These are phyloP conservation scores for Trifolium dubium DNA, from an alignment of 306 rosid genomes.

Conservation along the genomic window DNA sequence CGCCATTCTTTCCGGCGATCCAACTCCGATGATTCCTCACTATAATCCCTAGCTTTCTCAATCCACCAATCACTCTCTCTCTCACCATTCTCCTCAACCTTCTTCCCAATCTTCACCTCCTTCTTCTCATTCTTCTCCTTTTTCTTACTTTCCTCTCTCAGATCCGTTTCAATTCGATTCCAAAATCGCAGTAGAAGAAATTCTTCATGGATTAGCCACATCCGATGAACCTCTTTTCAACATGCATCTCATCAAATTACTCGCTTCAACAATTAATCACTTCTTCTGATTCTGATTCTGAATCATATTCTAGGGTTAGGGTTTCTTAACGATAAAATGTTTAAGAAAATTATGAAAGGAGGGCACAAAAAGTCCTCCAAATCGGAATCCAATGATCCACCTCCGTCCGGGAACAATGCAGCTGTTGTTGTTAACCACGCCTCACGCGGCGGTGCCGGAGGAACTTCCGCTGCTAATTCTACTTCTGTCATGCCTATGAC, in stretches of 20 bases:
- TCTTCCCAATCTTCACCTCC: not conserved
- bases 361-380: slow-evolving; percentile 87
- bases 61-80: slow-evolving; percentile 29
- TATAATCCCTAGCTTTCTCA: slow-evolving; percentile 45
- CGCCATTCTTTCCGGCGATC: slow-evolving; percentile 57
- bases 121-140: not conserved
- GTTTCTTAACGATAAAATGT: slow-evolving; percentile 61
- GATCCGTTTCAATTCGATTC: slow-evolving; percentile 54
- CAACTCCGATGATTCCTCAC: slow-evolving; percentile 51
- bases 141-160: slow-evolving; percentile 36
- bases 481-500: slow-evolving; percentile 23
- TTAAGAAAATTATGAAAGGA: slow-evolving; percentile 85
- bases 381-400: slow-evolving; percentile 71
- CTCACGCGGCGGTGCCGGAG: slow-evolving; percentile 57
- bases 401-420: slow-evolving; percentile 48
- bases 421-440: slow-evolving; percentile 77
- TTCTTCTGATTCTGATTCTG: not conserved
- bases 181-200: slow-evolving; percentile 32
- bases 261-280: slow-evolving; percentile 19
- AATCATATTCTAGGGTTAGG: slow-evolving; percentile 61
- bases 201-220: slow-evolving; percentile 38
- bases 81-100: slow-evolving; percentile 23
- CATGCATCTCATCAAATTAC: slow-evolving; percentile 41
- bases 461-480: slow-evolving; percentile 13
- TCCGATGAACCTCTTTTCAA: slow-evolving; percentile 41